phyloP scores from a whole-genome alignment of 2,329 filamentous ascomycete genomes.

The Stachybotrys elegans region DNA sequence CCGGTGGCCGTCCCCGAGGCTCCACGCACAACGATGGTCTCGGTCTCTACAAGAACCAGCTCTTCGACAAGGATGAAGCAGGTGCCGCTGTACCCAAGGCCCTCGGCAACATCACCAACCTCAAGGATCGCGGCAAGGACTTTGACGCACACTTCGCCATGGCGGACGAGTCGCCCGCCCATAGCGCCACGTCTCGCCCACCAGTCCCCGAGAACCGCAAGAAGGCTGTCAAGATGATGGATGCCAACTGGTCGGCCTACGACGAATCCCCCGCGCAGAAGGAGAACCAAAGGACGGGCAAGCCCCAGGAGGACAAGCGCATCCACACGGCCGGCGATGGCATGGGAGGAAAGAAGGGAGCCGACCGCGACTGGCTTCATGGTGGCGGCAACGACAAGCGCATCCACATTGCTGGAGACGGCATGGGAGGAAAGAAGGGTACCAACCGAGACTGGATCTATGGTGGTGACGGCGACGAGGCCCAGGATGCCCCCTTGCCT shows the following conservation, averaged over 20 bases:
- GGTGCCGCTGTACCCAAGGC: conserved; percentile 36
- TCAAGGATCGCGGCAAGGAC: conserved; percentile 67
- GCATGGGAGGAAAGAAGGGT: conserved; percentile 58
- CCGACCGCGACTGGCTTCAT: conserved; percentile 53
- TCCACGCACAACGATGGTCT: conserved; percentile 62
- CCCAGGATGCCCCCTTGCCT: conserved; percentile 32
- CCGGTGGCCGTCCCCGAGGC: conserved; percentile 43
- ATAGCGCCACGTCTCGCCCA: conserved; percentile 32
- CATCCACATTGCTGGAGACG: conserved; percentile 50
- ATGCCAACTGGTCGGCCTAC: conserved; percentile 54
- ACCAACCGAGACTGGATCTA: conserved; percentile 54
- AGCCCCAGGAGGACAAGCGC: conserved; percentile 29
- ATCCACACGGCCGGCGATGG: conserved; percentile 53
- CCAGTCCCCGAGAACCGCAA: conserved; percentile 53
- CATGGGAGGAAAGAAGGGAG: conserved; percentile 56
- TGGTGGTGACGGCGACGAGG: conserved; percentile 42
- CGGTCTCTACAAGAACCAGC: conserved; percentile 69
- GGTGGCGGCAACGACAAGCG: conserved; percentile 37
- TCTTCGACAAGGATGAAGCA: conserved; percentile 56
- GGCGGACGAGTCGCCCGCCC: conserved; percentile 59
- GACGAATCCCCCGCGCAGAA: conserved; percentile 52
- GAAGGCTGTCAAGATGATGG: conserved; percentile 71
- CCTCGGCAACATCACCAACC: conserved; percentile 66
- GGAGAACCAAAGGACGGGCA: conserved; percentile 46
- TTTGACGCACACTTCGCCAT: conserved; percentile 76